Base-by-base conservation (phyloP, 2,329 filamentous ascomycete genomes). In the Lachnellula subtilissima region DNA sequence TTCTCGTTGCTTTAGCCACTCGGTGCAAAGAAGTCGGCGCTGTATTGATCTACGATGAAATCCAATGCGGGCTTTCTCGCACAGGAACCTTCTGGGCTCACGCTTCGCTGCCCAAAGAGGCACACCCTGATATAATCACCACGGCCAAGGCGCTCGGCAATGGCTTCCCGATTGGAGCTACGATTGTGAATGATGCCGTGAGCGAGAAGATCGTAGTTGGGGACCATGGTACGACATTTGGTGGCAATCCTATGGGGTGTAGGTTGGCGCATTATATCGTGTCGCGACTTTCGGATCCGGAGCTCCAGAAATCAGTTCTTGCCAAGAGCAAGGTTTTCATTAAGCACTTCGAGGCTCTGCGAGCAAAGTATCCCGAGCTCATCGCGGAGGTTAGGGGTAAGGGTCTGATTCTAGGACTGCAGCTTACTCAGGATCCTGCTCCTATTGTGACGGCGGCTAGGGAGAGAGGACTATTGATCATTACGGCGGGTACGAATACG, bases 61-160 rank as follows among this genome's bases (percentile, higher is more conserved):
- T 99, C 61, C 94, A 99, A 74, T 97, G 91, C 72, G 94, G 94
- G 52, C 78, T 99, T 36, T 85, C 86, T 25, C 86, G 94, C 52
- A 97, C 94, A 1, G 94, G 94, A 37, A 81, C 79, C 12, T 80
- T 99, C 66, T 99, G 94, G 94, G 94, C 94, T 0, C 93, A 99
- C 69, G 80, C 79, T 11, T 78, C 79, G 56, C 80, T 94, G 23
- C 87, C 89, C 37, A 76, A 80, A 64, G 86, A 89, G 62, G 91
- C 91, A 1, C 94, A 99, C 70, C 94, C 94, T 6, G 94, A 99
- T 67, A 87, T 99, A 62, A 75, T 99, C 61, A 97, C 93, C 14
- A 93, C 89, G 0, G 94, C 94, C 55, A 99, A 99, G 77, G 94
- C 94, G 0, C 84, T 99, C 2, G 94, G 94, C 15, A 99, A 99